Base-by-base conservation (phyloP, 2,329 filamentous ascomycete genomes). In the Hypomyces rosellus region DNA sequence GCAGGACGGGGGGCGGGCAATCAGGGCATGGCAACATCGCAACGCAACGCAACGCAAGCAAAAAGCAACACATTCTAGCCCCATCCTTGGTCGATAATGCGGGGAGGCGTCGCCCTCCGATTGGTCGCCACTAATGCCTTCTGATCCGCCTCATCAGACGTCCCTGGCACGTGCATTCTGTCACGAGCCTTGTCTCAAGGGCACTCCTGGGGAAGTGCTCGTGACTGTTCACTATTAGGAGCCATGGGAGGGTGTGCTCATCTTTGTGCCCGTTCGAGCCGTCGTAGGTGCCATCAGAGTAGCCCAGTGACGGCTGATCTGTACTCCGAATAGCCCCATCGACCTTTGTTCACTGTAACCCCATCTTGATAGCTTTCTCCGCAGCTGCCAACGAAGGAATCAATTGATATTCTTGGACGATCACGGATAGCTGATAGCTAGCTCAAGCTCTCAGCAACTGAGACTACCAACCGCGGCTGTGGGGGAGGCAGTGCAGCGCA, bases 111-210 rank as follows among this genome's bases (percentile, higher is more conserved):
- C 40, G 20, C 34, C 34, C 50, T 38, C 50, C 50, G 42, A 52
- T 52, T 52, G 50, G 50, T 22, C 47, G 36, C 42, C 47, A 45
- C 37, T 14, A 5, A 6, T 5, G 14, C 44, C 46, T 45, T 45
- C 47, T 52, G 50, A 49, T 50, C 46, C 50, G 50, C 46, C 33
- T 41, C 45, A 46, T 44, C 45, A 51, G 34, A 44, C 16, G 38
- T 33, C 34, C 46, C 50, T 49, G 50, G 50, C 46, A 46, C 46
- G 50, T 52, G 50, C 50, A 22, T 36, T n/a, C 38, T 52, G 50
- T 52, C 50, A 52, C 50, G 50, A 46, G 50, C 12, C 50, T 42
- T 9, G 33, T 16, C 20, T 30, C 41, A 44, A 43, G 48, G 44
- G 45, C 50, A 22, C 11, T 51, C 48, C 15, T 40, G 41, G 15